phyloP scores from a whole-genome alignment of 129 eudicot genomes.

The Chrysanthemum lavandulifolium region DNA sequence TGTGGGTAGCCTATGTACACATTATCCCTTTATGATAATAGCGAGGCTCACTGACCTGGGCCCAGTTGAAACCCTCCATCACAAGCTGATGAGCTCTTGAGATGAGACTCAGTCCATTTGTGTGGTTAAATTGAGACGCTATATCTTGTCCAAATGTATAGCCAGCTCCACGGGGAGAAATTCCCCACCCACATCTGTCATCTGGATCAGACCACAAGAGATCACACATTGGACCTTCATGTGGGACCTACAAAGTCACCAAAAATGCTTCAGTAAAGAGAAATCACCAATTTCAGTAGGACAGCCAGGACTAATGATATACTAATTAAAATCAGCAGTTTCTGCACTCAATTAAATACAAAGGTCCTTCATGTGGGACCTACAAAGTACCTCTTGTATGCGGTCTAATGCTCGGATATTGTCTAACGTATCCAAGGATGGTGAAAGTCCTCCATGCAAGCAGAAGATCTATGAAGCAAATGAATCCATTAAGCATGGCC shows the following conservation, averaged over 20 bases:
- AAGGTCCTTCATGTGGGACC: neutral
- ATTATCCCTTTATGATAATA: neutral
- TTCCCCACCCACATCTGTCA: constrained; percentile 95
- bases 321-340: too few relatives aligned
- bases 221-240: constrained; percentile 96
- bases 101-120: constrained; percentile 76
- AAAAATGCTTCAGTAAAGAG: neutral
- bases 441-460: constrained; percentile 94
- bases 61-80: constrained; percentile 92
- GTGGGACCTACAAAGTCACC: constrained; percentile 58
- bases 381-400: constrained; percentile 67
- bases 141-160: constrained; percentile 93
- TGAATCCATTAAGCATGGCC: neutral
- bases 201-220: constrained; percentile 94
- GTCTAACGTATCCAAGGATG: constrained; percentile 82
- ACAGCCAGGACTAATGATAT: neutral
- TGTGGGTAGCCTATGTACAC: neutral
- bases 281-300: neutral
- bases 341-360: neutral
- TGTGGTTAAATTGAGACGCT: constrained; percentile 82
- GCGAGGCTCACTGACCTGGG: constrained; percentile 55
- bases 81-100: constrained; percentile 94
- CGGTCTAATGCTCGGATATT: constrained; percentile 90
- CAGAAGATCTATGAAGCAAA: constrained; percentile 58
- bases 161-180: constrained; percentile 92